Base-by-base conservation (phyloP, 805 yeast genomes). In the Starmerella cellae region DNA sequence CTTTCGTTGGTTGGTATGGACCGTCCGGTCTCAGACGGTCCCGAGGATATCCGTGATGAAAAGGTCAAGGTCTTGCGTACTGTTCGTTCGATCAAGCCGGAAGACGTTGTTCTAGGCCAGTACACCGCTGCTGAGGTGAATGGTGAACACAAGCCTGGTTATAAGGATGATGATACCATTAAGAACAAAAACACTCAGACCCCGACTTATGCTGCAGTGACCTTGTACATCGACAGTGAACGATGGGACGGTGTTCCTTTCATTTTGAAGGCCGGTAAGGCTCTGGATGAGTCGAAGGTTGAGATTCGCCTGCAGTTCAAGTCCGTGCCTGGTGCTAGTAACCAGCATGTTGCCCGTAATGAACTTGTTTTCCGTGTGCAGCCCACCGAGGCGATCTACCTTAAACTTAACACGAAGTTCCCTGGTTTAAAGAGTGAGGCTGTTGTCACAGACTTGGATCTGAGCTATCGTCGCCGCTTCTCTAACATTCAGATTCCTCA, bases 211-310 rank as follows among this genome's bases (percentile, higher is more conserved):
- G 95, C 96, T 11, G 95, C 95, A 2, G 59, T 91, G 45, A 73
- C 78, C 19, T 59, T 88, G 48, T 67, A 77, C 51, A 82, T 91
- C 61, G 70, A 77, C 56, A 91, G 87, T 63, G 97, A 91, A 65
- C 77, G 96, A 60, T 91, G 98, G 98, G 91, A 82, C 49, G 97
- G 97, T 57, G 97, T 91, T 35, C 98, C 98, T 42, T 75, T 91
- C 58, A 79, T 91, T 41, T 69, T 91, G 69, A 75, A 95, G 66
- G 98, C 97, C 14, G 98, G 98, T 58, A 91, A 91, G 67, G 95
- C 97, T n/a, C 68, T 91, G 47, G 84, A 88, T 61, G 87, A 79
- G 57, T 81, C 88, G 46, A 85, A 85, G 70, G 98, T 91, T 38
- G 98, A 91, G 68, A 79, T 91, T 50, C 75, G 97, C 62, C 68